These are phyloP conservation scores for Fusarium bulbicola DNA, from an alignment of 2,329 filamentous ascomycete species.

Conservation along the genomic window DNA sequence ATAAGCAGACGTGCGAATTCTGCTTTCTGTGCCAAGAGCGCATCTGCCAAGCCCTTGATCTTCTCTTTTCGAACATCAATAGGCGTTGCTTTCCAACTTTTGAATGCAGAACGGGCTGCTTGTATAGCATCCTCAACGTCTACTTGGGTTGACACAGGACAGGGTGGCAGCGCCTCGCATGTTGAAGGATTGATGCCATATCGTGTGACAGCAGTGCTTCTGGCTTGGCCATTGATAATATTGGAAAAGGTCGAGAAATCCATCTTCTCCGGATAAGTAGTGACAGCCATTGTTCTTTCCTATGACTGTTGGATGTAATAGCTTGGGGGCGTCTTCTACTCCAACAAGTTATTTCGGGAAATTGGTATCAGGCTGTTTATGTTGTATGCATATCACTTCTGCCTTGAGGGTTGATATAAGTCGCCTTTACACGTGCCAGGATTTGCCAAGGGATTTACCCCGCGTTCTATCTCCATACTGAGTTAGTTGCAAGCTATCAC, in stretches of 20 bases:
- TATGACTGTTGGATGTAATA: background rate
- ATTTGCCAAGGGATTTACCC: background rate
- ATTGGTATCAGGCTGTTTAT: background rate
- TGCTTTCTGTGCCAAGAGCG: background rate
- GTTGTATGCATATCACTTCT: background rate
- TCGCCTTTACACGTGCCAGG: background rate
- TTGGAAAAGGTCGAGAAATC: slow-evolving; percentile 1
- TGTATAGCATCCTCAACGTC: background rate
- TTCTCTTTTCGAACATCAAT: background rate
- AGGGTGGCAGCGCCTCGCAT: background rate
- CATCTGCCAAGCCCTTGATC: background rate
- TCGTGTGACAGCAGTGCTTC: background rate
- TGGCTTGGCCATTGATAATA: background rate
- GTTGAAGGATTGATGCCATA: background rate
- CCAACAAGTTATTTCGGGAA: too few relatives aligned
- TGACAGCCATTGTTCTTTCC: background rate
- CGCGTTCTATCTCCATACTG: background rate
- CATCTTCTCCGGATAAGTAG: background rate
- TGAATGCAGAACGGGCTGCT: background rate
- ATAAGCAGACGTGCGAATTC: background rate
- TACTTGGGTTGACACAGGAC: background rate
- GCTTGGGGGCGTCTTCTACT: background rate
- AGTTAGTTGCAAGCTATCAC: background rate
- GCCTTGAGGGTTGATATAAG: background rate
- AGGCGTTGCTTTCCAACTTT: background rate